A percentile compares a stretch with the other conserved stretches of the same genome.
Conservation (phyloP, 257 asterid species). For the Jacaranda mimosifolia region DNA sequence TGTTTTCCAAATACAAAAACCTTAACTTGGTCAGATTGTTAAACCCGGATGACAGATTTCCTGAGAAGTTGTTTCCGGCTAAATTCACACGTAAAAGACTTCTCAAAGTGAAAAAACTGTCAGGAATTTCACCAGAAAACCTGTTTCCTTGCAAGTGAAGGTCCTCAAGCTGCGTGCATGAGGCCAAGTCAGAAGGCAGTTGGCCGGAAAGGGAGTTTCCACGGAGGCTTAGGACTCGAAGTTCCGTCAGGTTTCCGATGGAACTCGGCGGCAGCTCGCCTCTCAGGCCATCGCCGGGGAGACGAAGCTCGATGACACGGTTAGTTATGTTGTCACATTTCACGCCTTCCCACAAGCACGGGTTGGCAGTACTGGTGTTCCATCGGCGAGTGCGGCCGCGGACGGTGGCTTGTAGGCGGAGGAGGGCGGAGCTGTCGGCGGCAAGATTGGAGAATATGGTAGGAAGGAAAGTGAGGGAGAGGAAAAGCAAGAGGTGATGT, state of each 20-base stretch:
- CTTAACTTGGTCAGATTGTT: conserved; percentile 49
- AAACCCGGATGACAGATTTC: conserved; percentile 42
- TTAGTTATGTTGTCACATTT: conserved; percentile 31
- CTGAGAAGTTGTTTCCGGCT: conserved; percentile 54
- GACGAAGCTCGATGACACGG: conserved; percentile 60
- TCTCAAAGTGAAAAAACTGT: conserved; percentile 42
- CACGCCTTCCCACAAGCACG: conserved; percentile 73
- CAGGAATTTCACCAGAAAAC: conserved; percentile 68
- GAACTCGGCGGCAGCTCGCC: conserved; percentile 53
- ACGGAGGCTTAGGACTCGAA: conserved; percentile 69
- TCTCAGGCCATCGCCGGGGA: conserved; percentile 57
- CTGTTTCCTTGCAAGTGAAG: conserved; percentile 55
- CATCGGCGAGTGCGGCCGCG: conserved; percentile 64
- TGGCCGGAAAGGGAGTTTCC: conserved; percentile 57
- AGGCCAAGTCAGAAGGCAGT: conserved; percentile 60
- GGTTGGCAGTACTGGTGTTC: conserved; percentile 46
- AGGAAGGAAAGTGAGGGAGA: conserved; percentile 36
- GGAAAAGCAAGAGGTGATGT: conserved; percentile 29
- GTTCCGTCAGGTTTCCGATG: conserved; percentile 57
- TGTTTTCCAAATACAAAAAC: conserved; percentile 54
- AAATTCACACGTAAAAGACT: conserved; percentile 53
- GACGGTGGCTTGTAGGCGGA: conserved; percentile 46
- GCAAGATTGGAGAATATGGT: conserved; percentile 43
- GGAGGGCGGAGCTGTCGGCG: conserved; percentile 61
- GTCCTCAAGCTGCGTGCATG: conserved; percentile 48